Base-by-base conservation (phyloP, 164 flowering plant species). In the Taxillus chinensis region DNA sequence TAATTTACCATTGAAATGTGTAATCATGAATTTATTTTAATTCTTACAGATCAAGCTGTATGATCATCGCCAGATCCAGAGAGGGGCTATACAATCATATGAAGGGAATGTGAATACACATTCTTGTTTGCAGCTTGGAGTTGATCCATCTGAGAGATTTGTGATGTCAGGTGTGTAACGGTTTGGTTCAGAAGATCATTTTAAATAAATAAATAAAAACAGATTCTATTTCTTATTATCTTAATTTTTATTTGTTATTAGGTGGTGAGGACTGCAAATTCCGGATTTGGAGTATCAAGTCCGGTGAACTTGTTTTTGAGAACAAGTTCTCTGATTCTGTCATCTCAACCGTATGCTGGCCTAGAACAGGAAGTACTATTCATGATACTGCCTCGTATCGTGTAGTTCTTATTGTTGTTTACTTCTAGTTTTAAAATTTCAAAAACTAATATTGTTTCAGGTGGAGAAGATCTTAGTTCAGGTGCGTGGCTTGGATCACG, bases 41-140 rank as follows among this genome's bases (percentile, higher is more conserved):
- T 59, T 60, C 67, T 41, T 78, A 42, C 80, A 92, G 98, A 75
- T 93, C 42, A 83, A 75, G 70, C 89, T 93, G 10, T 88, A 84
- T 65, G 97, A 90, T 77, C 85, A 76, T 59, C 95, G 96, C 41
- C 64, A 82, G 62, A 69, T 66, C 43, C 69, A 77, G 52, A 80
- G 79, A 77, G 92, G 89, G 17, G 73, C 83, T 62, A 72, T 90
- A 3, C 97, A 90, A 68, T 78, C 83, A 40, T 90, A 90, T 71
- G 93, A 83, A 16, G 98, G 96, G 59, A 86, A 83, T 59, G 82
- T 83, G 41, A 92, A 92, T 71, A 79, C 95, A 62, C 96, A 88
- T 69, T 76, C 86, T 60, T 90, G 78, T 51, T 63, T 86, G 61
- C 84, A 82, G 67, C 79, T 92, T 66, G 95, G 85, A 50, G 83